Percentiles rank a stretch among this genome's conserved stretches.
Conservation (phyloP, 2,329 filamentous ascomycete species). For the Cercospora sp. region DNA sequence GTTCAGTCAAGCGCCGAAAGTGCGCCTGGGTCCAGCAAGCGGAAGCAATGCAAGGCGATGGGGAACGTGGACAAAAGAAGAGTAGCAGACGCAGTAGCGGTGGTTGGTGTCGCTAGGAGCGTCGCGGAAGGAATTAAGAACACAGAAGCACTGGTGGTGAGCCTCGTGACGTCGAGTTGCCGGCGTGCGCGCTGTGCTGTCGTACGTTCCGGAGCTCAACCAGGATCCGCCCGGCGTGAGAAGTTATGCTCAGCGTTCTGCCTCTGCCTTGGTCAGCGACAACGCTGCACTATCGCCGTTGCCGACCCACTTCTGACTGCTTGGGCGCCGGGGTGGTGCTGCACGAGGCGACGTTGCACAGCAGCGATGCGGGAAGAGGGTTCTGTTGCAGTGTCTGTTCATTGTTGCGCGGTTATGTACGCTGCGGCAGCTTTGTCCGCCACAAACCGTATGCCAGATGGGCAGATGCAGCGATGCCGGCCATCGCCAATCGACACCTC, state of each 20-base stretch:
- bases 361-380: not conserved
- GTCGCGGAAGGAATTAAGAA: slow-evolving; percentile 6
- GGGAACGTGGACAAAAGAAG: not conserved
- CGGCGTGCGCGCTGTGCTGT: not conserved
- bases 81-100: not conserved
- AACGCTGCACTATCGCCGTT: not conserved
- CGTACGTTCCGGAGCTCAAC: not conserved
- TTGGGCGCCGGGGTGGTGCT: not conserved
- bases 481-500: not conserved
- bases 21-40: not conserved
- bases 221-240: not conserved
- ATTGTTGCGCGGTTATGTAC: not conserved
- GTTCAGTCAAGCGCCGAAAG: not conserved
- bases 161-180: slow-evolving; percentile 3
- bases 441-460: slow-evolving; percentile 2
- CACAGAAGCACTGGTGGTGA: not conserved
- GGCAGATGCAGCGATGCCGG: not conserved
- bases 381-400: not conserved
- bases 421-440: not conserved
- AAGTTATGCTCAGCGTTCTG: not conserved
- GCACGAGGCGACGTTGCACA: not conserved
- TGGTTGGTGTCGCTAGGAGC: not conserved
- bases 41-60: not conserved
- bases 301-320: not conserved
- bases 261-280: not conserved